Base-by-base conservation (phyloP, 495 filamentous ascomycete genomes). In the Trichoderma erinaceum region DNA sequence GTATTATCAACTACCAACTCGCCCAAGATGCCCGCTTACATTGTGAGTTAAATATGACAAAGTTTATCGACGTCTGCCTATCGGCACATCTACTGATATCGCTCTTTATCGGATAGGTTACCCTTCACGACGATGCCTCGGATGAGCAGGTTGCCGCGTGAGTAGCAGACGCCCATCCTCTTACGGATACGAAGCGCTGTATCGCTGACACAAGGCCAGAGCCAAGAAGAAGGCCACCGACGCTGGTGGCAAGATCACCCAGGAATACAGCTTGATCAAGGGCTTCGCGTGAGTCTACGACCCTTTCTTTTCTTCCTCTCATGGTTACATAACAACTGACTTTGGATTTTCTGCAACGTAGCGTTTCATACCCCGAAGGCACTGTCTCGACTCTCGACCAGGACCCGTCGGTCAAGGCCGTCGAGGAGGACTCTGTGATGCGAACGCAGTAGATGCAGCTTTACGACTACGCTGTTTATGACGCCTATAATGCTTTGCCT, bases 241-340 rank as follows among this genome's bases (percentile, higher is more conserved):
- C 41, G 85, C 92, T 71, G 93, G 93, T 68, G 95, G 93, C 69
- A 85, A 83, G 73, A 93, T 97, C 79, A 86, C 78, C 66, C 86
- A 93, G 71, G 90, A 93, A 74, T 97, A 90, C 82, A 88, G 77
- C 46, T 76, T 98, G 70, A 92, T 96, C 81, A 94, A 92, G 78
- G 92, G 90, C 48, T 97, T 97, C 82, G 88, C 89, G 95, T 97
- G 87, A 73, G 90, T 71, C 25, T 68, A 61, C 61, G 68, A 41
- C 50, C 61, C 12, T 23, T 29, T 35, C 64, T n/a, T 23, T 7
- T 29, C 29, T 29, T 4, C 29, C 4, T 4, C 29, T 29, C 4
- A 29, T 29, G 4, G 29, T 29, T 29, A 1, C 29, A 4, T 4
- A 1, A 1, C 4, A 29, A 29, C 58, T 66, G 61, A 69, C 63